Evolutionary conservation across 805 yeast species (phyloP).

Genomic region (Monosporozyma solicola): DNA sequence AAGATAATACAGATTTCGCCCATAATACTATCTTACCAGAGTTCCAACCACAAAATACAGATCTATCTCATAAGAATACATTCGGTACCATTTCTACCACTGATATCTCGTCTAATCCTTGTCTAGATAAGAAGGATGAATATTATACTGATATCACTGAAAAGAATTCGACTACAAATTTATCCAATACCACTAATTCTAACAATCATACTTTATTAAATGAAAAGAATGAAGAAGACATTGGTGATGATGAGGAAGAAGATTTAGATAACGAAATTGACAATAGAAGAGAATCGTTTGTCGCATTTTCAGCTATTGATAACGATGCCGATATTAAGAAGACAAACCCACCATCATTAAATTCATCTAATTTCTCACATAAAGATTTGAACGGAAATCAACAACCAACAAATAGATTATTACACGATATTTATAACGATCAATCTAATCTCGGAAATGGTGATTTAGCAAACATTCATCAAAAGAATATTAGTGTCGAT

Average conservation of each 20-base stretch:
- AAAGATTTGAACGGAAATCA: constrained; percentile 9
- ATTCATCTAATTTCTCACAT: constrained; percentile 17
- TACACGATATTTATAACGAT: constrained; percentile 19
- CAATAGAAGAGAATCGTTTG: constrained; percentile 6
- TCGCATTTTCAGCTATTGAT: constrained; percentile 19
- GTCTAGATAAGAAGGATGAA: constrained; percentile 5
- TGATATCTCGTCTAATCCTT: constrained; percentile 6
- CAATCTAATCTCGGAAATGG: constrained; percentile 2
- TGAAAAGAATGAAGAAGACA: not conserved
- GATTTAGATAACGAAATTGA: constrained; percentile 4
- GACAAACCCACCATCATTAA: constrained; percentile 10
- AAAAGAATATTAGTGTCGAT: constrained; percentile 17
- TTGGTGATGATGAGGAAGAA: not conserved
- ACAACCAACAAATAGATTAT: constrained; percentile 13
- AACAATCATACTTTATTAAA: not conserved
- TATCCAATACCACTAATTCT: not conserved
- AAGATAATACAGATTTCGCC: not conserved
- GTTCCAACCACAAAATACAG: constrained; percentile 3
- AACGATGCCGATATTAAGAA: constrained; percentile 4
- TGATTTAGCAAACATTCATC: constrained; percentile 3
- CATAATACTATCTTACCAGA: constrained; percentile 9
- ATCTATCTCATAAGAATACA: not conserved
- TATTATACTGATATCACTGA: not conserved
- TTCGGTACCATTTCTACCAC: constrained; percentile 8
- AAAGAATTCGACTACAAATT: not conserved